Base-by-base conservation (phyloP, 805 yeast species). In the Kluyveromyces wickerhamii region DNA sequence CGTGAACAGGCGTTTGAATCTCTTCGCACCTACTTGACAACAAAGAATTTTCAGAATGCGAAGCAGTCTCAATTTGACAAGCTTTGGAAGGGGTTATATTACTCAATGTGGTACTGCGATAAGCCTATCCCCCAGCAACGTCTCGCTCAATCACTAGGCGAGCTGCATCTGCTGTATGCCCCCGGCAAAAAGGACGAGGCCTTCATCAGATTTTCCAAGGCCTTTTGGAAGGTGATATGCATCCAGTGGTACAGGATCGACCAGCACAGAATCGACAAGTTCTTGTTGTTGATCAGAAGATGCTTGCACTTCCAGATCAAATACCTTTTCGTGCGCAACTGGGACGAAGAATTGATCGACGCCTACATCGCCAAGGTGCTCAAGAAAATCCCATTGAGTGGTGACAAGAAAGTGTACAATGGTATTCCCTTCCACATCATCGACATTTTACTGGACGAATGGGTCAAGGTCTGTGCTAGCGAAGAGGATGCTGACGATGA, bases 61-160 rank as follows among this genome's bases (percentile, higher is more conserved):
- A 62, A 54, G 26, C 64, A 53, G 30, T 51, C 71, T 25, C 92
- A 86, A 35, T 66, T 76, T 43, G 82, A 82, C 45, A 88, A 89
- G 55, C 64, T 92, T 40, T 92, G 98, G 96, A 87, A 84, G 60
- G 98, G 97, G n/a, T 67, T 92, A 26, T 92, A 80, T 60, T 92
- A 69, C 54, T 74, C 95, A 8, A 85, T 92, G 95, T 92, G 98
- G 97, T 86, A 81, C 63, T 74, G 94, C 54, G 98, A 92, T 58
- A 74, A 88, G 52, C 95, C 96, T 18, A 69, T 81, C 48, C 92
- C 95, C 16, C 98, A 92, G 60, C 95, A 87, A 58, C 64, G 78
- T 39, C 64, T 92, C 24, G 94, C 95, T 2, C 71, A 69, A 31
- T 76, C 73, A 27, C 63, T 92, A 42, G 94, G 89, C 2, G 65